Percentiles rank a stretch among this genome's conserved stretches.
Conservation (phyloP, 2,329 filamentous ascomycete genomes). For the Epichloe glyceriae region DNA sequence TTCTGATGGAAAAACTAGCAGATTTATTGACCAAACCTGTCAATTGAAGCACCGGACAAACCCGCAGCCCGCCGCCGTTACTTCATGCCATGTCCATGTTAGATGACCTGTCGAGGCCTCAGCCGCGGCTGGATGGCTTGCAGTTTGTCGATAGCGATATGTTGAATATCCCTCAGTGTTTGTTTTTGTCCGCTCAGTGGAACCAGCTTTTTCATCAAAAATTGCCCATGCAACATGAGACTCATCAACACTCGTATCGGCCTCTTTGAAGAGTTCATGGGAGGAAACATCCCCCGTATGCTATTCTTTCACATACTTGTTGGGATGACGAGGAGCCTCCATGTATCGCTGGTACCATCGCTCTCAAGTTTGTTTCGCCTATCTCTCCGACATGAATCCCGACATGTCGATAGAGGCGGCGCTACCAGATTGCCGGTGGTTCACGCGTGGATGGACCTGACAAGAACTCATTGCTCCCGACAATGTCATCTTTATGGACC, state of each 20-base stretch:
- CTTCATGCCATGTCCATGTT: too few species aligned
- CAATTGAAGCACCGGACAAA: too few species aligned
- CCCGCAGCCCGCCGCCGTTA: too few species aligned
- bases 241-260: conserved; percentile 4
- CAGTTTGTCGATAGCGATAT: too few species aligned
- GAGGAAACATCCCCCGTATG: conserved; percentile 10
- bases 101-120: neutral
- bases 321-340: conserved; percentile 10
- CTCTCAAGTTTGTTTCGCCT: neutral
- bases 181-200: too few species aligned
- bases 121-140: neutral
- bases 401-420: neutral
- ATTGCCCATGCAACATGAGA: neutral
- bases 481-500: conserved; percentile 2
- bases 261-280: conserved; percentile 5
- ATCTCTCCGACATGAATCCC: neutral
- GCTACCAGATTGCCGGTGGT: neutral
- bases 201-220: neutral
- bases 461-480: conserved; percentile 5
- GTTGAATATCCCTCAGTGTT: too few species aligned
- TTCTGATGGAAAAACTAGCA: too few species aligned
- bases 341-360: neutral
- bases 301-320: conserved; percentile 15
- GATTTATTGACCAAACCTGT: too few species aligned
- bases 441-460: too few species aligned